Evolutionary conservation across 257 asterid genomes (phyloP), one percentile per base, ranked within the genome.

Genomic region (Mentha longifolia): DNA sequence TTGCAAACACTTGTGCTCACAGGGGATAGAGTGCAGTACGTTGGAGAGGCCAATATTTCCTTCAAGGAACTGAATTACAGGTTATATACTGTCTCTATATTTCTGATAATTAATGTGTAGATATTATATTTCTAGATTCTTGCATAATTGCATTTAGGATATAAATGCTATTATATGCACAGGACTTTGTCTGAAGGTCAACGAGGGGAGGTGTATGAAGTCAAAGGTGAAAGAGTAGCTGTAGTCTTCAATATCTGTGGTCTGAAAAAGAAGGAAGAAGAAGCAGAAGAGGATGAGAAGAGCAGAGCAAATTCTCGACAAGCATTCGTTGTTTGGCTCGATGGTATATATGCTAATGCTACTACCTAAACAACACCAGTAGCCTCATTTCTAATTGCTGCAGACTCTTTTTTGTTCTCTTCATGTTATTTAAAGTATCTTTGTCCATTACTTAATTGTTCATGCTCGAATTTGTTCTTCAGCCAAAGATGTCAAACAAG

Each of bases 191-290:
- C 84, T 60, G 71, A 62, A 35, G 88, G 91, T 58, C 91, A 80
- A 58, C 88, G 81, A 58, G 96, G 96, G 11, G 96, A 88, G 84
- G 86, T 88, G 28, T 81, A 68, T 81, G 89, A 89, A 79, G 84
- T 87, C 54, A 76, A 79, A 65, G 91, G 80, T 17, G 85, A 89
- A 33, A 75, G 77, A 74, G 84, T 82, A 75, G 96, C 87, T 61
- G 89, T 87, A 52, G 61, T 83, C 60, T 84, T 85, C 67, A 85
- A 81, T 73, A 70, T 54, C 61, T 33, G 37, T 72, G 85, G 80
- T 17, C 77, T 60, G 25, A 8, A 76, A 58, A 73, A 4, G 37
- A 33, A 33, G 15, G 16, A 51, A 15, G 62, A 61, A 10, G 78
- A 64, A 9, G 83, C 52, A 25, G 62, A 41, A 60, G 71, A 67